phyloP scores from a whole-genome alignment of 2,329 filamentous ascomycete genomes.

The Trichophyton simii region DNA sequence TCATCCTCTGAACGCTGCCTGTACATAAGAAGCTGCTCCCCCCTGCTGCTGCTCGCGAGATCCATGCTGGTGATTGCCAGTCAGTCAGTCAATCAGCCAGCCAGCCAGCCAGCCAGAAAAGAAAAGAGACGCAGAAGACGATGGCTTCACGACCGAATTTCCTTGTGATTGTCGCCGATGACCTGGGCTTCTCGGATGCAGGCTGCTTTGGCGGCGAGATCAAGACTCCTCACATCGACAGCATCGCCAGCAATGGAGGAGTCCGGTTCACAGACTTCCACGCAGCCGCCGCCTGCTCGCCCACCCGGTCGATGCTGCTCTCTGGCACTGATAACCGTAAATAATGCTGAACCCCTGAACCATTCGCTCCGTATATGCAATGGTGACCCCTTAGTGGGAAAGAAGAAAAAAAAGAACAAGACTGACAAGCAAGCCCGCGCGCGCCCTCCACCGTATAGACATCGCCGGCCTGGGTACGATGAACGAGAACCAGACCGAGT shows the following conservation, averaged over 20 bases:
- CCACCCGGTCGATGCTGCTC: conserved; percentile 54
- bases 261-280: conserved; percentile 54
- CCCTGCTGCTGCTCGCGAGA: no score
- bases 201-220: conserved; percentile 50
- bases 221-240: conserved; percentile 47
- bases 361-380: conserved; percentile 15
- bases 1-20: neutral
- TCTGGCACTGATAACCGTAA: conserved; percentile 51
- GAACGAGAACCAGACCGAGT: conserved; percentile 43
- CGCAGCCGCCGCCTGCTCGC: conserved; percentile 52
- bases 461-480: conserved; percentile 45
- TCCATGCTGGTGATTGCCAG: no score
- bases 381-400: neutral
- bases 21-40: no score
- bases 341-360: no score
- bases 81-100: no score
- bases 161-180: conserved; percentile 47
- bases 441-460: conserved; percentile 13
- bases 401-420: neutral
- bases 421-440: neutral
- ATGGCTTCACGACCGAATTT: conserved; percentile 38
- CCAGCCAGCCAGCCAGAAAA: no score
- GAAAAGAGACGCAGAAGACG: neutral
- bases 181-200: conserved; percentile 49
- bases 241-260: conserved; percentile 38